Conservation (phyloP, 495 filamentous ascomycete species). For the Penicillium herquei region DNA sequence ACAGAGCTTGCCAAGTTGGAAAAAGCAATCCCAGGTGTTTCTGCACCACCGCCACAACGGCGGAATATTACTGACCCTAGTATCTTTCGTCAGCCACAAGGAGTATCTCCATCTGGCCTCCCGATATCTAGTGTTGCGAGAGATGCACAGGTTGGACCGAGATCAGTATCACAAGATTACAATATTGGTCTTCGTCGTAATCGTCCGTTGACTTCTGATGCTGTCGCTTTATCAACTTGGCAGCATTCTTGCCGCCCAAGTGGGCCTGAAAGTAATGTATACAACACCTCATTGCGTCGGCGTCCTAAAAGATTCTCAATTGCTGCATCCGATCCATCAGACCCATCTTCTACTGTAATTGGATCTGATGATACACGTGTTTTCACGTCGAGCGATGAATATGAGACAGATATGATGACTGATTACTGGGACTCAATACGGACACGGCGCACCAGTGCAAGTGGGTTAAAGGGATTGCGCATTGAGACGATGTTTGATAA, state of each 20-base stretch:
- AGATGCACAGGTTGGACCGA: slow-evolving; percentile 13
- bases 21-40: slow-evolving; percentile 20
- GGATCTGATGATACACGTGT: slow-evolving; percentile 83
- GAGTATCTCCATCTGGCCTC: slow-evolving; percentile 19
- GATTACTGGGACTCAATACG: slow-evolving; percentile 93
- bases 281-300: slow-evolving; percentile 30
- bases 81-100: slow-evolving; percentile 34
- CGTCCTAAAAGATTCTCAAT: slow-evolving; percentile 47
- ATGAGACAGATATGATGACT: slow-evolving; percentile 81
- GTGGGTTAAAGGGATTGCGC: slow-evolving; percentile 54
- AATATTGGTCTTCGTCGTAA: slow-evolving; percentile 18
- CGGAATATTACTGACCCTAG: slow-evolving; percentile 46
- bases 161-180: slow-evolving; percentile 30
- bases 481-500: slow-evolving; percentile 90
- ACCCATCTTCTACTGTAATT: slow-evolving; percentile 76
- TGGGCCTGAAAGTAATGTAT: no score
- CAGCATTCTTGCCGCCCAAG: slow-evolving; percentile 18
- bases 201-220: slow-evolving; percentile 32
- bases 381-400: slow-evolving; percentile 75
- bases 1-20: slow-evolving; percentile 25
- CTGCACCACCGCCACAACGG: slow-evolving; percentile 23
- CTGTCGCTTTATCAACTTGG: slow-evolving; percentile 26
- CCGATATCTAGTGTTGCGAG: slow-evolving; percentile 11
- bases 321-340: slow-evolving; percentile 66
- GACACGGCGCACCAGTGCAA: slow-evolving; percentile 69